Base-by-base conservation (phyloP, 768 basidiomycete species). In the Rhizopogon vinicolor region DNA sequence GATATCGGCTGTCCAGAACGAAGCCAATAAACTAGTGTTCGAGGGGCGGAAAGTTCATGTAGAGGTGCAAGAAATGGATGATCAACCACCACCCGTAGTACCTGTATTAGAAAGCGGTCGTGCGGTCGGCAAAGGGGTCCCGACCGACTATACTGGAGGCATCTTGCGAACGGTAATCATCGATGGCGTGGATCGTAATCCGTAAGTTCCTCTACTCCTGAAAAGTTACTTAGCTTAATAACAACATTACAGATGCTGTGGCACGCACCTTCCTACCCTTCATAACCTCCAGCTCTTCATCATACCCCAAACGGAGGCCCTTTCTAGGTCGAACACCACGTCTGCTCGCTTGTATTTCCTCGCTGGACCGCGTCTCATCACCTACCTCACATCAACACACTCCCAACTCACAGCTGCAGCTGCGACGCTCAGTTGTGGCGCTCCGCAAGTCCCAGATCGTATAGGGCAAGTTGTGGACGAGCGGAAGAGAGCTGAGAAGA, bases 121-220 rank as follows among this genome's bases (percentile, higher is more conserved):
- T 19, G 70, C 78, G 29, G 75, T 81, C 3, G 78, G 81, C 3
- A 84, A 81, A 62, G 64, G 61, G 16, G 78, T 91, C 13, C 88
- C 90, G 5, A 71, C 76, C 3, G 85, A 91, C 68, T 91, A 91
- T 62, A 84, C 85, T 6, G 88, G 87, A 4, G 86, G 85, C 13
- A 81, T 89, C 58, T 88, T 80, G 63, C 77, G 93, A n/a, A 84
- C 89, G 9, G 83, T 94, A 33, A 77, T 87, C 28, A 95, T 97
- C 51, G 89, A 93, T 51, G 85, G 84, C 12, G 75, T 93, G 5
- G 93, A 94, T 67, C 79, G 86, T 41, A 90, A 86, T 66, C 87
- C 87, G 84, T 90, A 71, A 63, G 87, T 66, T 42, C 48, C 49
- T 44, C 16, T 13, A 19, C 14, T 25, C 28, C 45, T 45, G 37